A percentile compares a stretch with the other conserved stretches of the same genome.
phyloP scores from a whole-genome alignment of 2,329 filamentous ascomycete genomes.

The Ramularia endophylla region DNA sequence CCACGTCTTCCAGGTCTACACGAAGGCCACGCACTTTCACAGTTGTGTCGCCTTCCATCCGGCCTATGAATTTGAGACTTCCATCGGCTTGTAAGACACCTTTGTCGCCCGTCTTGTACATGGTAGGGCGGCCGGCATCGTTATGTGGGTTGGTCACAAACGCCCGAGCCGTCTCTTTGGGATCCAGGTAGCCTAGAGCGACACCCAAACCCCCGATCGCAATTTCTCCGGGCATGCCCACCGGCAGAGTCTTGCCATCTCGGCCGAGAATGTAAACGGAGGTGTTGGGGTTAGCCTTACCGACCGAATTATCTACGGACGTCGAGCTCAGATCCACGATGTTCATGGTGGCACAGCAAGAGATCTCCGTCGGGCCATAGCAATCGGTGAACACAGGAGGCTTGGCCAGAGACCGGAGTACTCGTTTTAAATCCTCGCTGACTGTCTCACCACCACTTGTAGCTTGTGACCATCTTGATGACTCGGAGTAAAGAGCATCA shows the following conservation, averaged over 20 bases:
- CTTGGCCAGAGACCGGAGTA: no score
- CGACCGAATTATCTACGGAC: background rate
- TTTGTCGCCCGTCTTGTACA: conserved; percentile 37
- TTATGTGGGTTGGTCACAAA: no score
- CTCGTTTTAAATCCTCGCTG: background rate
- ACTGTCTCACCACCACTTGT: conserved; percentile 30
- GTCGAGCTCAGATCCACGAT: background rate
- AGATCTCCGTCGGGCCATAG: conserved; percentile 8
- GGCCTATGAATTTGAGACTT: conserved; percentile 31
- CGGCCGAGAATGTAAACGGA: conserved; percentile 37
- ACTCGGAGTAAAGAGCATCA: no score
- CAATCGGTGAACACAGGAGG: background rate
- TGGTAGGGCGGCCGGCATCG: conserved; percentile 1
- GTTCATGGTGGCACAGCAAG: background rate
- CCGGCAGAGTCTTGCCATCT: conserved; percentile 32
- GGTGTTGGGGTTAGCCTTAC: conserved; percentile 32
- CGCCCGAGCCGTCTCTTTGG: background rate
- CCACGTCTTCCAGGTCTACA: conserved; percentile 44
- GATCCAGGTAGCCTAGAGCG: conserved; percentile 27
- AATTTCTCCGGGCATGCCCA: conserved; percentile 40
- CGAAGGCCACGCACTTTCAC: conserved; percentile 43
- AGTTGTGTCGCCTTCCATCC: conserved; percentile 39
- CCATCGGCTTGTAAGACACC: conserved; percentile 33
- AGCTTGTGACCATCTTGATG: conserved; percentile 33
- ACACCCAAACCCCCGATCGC: conserved; percentile 35